Conservation (phyloP, 2,329 filamentous ascomycete species). For the Pleomassaria siparia region DNA sequence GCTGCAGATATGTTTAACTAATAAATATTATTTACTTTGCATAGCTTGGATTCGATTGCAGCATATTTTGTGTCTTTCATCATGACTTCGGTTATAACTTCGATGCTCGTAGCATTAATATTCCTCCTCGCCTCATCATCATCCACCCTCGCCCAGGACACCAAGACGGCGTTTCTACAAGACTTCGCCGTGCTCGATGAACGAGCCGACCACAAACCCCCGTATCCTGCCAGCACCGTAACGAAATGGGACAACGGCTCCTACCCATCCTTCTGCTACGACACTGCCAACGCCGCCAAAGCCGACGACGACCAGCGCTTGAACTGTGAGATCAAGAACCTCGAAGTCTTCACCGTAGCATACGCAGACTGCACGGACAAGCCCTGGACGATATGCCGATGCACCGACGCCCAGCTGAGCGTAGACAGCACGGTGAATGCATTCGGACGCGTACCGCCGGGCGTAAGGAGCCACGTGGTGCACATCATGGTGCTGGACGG, state of each 20-base stretch:
- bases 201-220: background rate
- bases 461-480: constrained; percentile 13
- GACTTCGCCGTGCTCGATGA: constrained; percentile 1
- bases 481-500: constrained; percentile 10
- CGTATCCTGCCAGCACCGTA: background rate
- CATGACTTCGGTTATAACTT: background rate
- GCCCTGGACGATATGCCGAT: constrained; percentile 15
- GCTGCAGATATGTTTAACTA: too few relatives aligned
- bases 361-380: constrained; percentile 12
- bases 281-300: constrained; percentile 8
- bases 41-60: too few relatives aligned
- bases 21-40: too few relatives aligned
- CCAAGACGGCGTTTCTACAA: background rate
- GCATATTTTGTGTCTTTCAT: background rate
- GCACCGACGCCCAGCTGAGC: constrained; percentile 12
- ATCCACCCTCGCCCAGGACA: background rate
- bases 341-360: constrained; percentile 14
- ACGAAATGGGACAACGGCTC: constrained; percentile 3
- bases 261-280: constrained; percentile 14
- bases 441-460: constrained; percentile 13
- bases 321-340: constrained; percentile 11
- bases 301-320: constrained; percentile 4
- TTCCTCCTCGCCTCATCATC: background rate
- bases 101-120: background rate
- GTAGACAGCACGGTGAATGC: constrained; percentile 9